Evolutionary conservation across 768 basidiomycete species (phyloP).

Genomic region (Hemileccinum rubropunctum): DNA sequence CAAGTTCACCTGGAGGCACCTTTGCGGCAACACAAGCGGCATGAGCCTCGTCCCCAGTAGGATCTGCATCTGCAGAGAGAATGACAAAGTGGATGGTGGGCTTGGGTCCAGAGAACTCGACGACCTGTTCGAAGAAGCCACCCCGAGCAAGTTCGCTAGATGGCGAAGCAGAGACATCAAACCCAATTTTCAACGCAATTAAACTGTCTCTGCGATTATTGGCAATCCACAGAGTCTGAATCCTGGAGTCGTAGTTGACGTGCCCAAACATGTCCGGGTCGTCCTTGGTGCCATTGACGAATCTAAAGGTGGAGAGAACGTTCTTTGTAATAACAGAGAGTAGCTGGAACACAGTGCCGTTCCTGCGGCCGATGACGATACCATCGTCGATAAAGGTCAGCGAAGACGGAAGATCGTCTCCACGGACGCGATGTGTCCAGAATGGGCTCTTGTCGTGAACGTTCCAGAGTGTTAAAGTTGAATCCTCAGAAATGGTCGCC

Average conservation of each 20-base stretch:
- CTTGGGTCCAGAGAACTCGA: slow-evolving; percentile 81
- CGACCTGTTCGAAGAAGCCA: slow-evolving; percentile 75
- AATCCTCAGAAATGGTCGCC: slow-evolving; percentile 80
- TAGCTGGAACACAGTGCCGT: slow-evolving; percentile 82
- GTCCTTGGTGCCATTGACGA: slow-evolving; percentile 65
- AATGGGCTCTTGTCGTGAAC: slow-evolving; percentile 74
- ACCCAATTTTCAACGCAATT: slow-evolving; percentile 72
- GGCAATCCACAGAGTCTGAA: slow-evolving; percentile 86
- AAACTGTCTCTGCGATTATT: slow-evolving; percentile 83
- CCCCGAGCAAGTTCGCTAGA: slow-evolving; percentile 61
- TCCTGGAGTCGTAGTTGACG: slow-evolving; percentile 78
- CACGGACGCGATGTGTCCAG: slow-evolving; percentile 71
- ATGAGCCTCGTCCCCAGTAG: slow-evolving; percentile 76
- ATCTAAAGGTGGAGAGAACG: slow-evolving; percentile 76
- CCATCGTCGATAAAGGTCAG: slow-evolving; percentile 84
- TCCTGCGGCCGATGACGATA: slow-evolving; percentile 80
- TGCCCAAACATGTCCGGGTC: slow-evolving; percentile 89
- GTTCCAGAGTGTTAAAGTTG: slow-evolving; percentile 80
- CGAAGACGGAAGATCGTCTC: slow-evolving; percentile 80
- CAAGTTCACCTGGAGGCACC: slow-evolving; percentile 69
- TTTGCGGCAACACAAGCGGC: slow-evolving; percentile 85
- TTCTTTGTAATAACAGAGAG: slow-evolving; percentile 71
- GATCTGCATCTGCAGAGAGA: slow-evolving; percentile 80
- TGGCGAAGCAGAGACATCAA: slow-evolving; percentile 55
- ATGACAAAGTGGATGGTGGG: slow-evolving; percentile 89